Evolutionary conservation across 2,329 filamentous ascomycete genomes (phyloP), one percentile per base, ranked within the genome.

Genomic region (Penicillium sp.): DNA sequence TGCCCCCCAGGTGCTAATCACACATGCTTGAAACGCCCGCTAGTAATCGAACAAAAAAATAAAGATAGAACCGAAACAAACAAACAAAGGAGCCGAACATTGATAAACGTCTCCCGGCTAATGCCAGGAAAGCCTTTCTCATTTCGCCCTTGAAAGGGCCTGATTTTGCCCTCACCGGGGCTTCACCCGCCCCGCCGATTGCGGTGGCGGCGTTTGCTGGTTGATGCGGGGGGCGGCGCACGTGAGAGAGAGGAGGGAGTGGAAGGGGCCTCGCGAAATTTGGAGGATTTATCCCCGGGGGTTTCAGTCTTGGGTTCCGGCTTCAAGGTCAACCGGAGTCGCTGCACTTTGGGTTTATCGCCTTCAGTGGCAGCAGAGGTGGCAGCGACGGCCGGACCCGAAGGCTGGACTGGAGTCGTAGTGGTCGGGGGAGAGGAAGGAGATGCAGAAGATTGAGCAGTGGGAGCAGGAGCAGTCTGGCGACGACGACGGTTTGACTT

Each of bases 321-420:
- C 47, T 60, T 60, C 14, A 61, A 50, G 32, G 56, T 60, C 26
- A 60, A 32, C 16, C 46, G 49, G 7, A 60, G 43, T 14, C 57
- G 57, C 55, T 58, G 57, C 9, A 60, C 48, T 41, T 52, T 50
- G 18, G 52, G 44, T n/a, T 55, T 45, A 2, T 51, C 36, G 14
- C 14, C 34, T 19, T 49, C 32, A 4, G 41, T 47, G 32, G 48
- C 16, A 44, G 44, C 32, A 36, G 27, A 13, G 26, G 47, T 3
- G 14, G 27, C 34, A 3, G 32, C 18, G 29, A 45, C 13, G 9
- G 40, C 35, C 6, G 26, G 18, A 14, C 43, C 36, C 11, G 38
- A 47, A 35, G 49, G 42, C 44, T 53, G 27, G 14, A 40, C 42
- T 23, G 51, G 36, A 5, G 46, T 38, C 34, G 47, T 16, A 27